Base-by-base conservation (phyloP, 2,329 filamentous ascomycete species). In the Penicillium sp. region DNA sequence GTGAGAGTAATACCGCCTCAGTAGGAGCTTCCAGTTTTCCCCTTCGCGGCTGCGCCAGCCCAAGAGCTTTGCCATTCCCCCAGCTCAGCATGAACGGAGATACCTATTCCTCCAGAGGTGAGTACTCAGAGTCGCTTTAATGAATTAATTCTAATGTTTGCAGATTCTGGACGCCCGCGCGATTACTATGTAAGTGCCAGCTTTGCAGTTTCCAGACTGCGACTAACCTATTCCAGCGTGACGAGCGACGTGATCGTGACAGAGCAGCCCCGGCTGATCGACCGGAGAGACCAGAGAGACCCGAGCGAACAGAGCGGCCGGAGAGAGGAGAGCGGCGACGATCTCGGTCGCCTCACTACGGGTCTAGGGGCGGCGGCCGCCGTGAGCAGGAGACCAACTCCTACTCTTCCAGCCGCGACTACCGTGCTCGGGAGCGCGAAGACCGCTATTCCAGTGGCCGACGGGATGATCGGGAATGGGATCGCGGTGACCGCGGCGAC, bases 371-470 rank as follows among this genome's bases (percentile, higher is more conserved):
- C 28, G 52, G 77, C 80, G 62, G 28, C 7, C 85, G 89, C 63
- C 88, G 88, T 63, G 88, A 94, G 47, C 84, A 82, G 50, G 87
- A 89, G 63, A 81, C 85, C 71, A 91, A 96, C 74, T 86, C 89
- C 51, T 97, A 97, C 76, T 95, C 92, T 18, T 91, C 89, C 6
- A 96, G 91, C 74, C 88, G 93, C 63, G 92, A 87, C 76, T 95
- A 96, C 72, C 85, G 93, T 70, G 93, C 95, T 70, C 82, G 93
- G 57, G 93, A 97, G 76, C 88, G 93, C 57, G 93, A 97, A 74
- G 93, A 96, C 64, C 84, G 92, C 69, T 96, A 96, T 70, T 84
- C 85, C 34, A 86, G 87, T 31, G 86, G 87, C 31, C 83, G 88
- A 58, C 79, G 84, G 52, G 83, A 85, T 49, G 88, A 90, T n/a